A percentile compares a stretch with the other conserved stretches of the same genome.
Conservation (phyloP, 2,329 filamentous ascomycete genomes). For the Didymella pinodella region DNA sequence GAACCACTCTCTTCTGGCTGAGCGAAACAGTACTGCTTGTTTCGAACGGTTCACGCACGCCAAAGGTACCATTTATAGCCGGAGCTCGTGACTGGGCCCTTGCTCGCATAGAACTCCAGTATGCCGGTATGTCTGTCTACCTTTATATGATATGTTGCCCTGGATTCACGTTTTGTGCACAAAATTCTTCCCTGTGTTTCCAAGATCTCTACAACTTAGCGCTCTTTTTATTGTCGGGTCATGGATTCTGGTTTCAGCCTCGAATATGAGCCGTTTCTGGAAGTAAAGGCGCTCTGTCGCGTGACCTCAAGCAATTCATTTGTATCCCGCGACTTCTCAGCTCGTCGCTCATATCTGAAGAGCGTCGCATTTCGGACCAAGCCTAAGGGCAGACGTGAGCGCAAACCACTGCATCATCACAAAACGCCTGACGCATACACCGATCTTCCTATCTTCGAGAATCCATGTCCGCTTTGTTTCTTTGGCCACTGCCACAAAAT, state of each 20-base stretch:
- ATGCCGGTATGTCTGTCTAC: constrained; percentile 42
- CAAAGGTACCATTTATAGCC: constrained; percentile 25
- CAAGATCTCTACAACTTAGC: no score
- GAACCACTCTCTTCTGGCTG: constrained; percentile 11
- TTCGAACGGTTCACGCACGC: constrained; percentile 7
- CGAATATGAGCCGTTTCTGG: constrained; percentile 23
- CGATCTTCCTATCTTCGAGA: constrained; percentile 39
- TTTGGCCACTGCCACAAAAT: constrained; percentile 35
- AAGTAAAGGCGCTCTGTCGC: constrained; percentile 20
- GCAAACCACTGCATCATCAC: constrained; percentile 36
- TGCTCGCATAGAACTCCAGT: constrained; percentile 17
- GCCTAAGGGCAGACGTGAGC: constrained; percentile 13
- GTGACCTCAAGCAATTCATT: constrained; percentile 26
- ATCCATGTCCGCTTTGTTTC: constrained; percentile 41
- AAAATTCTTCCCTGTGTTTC: neutral
- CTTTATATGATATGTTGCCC: constrained; percentile 20
- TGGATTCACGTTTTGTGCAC: constrained; percentile 4
- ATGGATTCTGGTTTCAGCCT: constrained; percentile 27
- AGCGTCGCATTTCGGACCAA: constrained; percentile 4
- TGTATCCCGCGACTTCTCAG: constrained; percentile 14
- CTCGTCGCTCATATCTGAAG: constrained; percentile 11
- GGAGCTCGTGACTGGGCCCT: constrained; percentile 12
- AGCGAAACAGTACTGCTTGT: constrained; percentile 21
- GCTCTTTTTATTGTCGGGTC: neutral
- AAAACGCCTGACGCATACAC: constrained; percentile 33